These are phyloP conservation scores for Rhinocladiella mackenziei DNA, from an alignment of 2,329 filamentous ascomycete genomes.

Conservation along the genomic window DNA sequence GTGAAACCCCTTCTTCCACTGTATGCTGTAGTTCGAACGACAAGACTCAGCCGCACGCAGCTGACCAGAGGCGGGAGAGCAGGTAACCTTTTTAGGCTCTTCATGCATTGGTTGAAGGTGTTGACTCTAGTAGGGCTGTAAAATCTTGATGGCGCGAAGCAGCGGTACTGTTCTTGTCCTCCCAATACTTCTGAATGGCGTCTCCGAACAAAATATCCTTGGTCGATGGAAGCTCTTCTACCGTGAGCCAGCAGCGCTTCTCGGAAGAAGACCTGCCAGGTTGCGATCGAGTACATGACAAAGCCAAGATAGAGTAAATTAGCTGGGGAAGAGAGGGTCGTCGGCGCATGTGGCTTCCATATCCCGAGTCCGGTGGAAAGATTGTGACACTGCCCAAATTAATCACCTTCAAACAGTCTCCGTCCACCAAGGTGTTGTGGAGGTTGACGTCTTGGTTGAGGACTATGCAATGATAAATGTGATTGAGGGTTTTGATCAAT, in stretches of 20 bases:
- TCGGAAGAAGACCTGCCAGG: background rate
- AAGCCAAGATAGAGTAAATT: background rate
- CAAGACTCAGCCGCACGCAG: no score
- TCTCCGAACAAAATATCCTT: background rate
- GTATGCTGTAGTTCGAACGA: no score
- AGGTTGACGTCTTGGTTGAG: background rate
- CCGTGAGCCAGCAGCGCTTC: background rate
- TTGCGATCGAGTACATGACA: background rate
- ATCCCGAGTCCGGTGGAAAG: background rate
- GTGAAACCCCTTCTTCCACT: no score
- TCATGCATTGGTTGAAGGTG: no score
- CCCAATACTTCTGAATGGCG: background rate
- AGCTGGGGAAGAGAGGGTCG: background rate
- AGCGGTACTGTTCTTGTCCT: background rate
- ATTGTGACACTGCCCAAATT: background rate
- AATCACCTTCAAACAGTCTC: background rate
- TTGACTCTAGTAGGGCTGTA: background rate
- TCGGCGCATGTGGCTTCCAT: background rate
- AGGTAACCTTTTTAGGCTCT: no score
- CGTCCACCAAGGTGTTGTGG: background rate
- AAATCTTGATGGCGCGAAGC: background rate
- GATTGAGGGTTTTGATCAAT: background rate
- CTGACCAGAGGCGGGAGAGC: no score
- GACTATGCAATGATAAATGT: background rate
- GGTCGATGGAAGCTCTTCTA: background rate